phyloP scores from a whole-genome alignment of 2,329 filamentous ascomycete species.

The Tolypocladium album region DNA sequence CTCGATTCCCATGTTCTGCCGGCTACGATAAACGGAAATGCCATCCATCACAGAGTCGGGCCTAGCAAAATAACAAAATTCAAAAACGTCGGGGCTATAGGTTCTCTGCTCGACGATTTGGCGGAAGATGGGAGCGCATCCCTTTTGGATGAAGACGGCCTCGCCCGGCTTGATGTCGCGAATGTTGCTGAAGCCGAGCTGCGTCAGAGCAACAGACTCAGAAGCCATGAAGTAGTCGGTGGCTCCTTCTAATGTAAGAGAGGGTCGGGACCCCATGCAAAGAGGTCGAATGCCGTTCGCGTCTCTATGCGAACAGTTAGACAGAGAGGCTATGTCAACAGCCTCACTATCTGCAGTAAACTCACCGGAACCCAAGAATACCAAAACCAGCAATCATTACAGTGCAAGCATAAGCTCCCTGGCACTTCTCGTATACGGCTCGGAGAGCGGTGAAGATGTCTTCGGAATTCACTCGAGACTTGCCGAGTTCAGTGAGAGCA shows the following conservation, averaged over 20 bases:
- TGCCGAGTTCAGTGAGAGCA: conserved; percentile 69
- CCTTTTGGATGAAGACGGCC: conserved; percentile 78
- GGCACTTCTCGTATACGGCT: conserved; percentile 61
- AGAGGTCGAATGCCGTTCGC: conserved; percentile 64
- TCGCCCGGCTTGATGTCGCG: conserved; percentile 72
- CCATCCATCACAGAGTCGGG: conserved; percentile 78
- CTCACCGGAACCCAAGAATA: conserved; percentile 58
- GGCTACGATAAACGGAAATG: conserved; percentile 74
- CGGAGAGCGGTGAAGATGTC: conserved; percentile 65
- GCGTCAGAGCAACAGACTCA: conserved; percentile 72
- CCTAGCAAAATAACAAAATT: conserved; percentile 79
- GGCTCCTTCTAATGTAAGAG: conserved; percentile 47
- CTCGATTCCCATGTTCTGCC: conserved; percentile 78
- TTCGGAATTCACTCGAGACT: conserved; percentile 66
- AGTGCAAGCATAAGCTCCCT: conserved; percentile 70
- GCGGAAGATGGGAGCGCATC: conserved; percentile 56
- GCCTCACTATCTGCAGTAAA: too few relatives aligned
- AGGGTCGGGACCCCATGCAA: conserved; percentile 63
- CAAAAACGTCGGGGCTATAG: conserved; percentile 72
- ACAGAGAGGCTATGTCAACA: too few relatives aligned
- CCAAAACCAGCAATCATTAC: conserved; percentile 77
- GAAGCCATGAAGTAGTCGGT: conserved; percentile 87
- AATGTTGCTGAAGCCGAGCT: conserved; percentile 70
- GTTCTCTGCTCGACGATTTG: conserved; percentile 58
- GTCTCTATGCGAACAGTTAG: neutral